Percentiles rank a stretch among this genome's conserved stretches.
phyloP scores from a whole-genome alignment of 768 basidiomycete species.

The Hortiboletus flavorubellus region DNA sequence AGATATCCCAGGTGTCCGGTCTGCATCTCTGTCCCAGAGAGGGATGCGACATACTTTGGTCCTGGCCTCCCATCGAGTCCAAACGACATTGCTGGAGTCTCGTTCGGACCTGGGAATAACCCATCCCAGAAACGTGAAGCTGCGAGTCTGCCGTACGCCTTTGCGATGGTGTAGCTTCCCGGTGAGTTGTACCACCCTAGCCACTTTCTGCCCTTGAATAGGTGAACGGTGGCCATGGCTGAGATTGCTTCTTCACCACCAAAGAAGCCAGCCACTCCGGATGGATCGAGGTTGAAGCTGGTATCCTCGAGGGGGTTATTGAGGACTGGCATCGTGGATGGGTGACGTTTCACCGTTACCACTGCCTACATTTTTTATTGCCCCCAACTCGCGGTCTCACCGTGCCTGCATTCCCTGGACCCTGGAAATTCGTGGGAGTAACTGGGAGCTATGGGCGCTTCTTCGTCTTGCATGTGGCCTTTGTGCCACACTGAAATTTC shows the following conservation, averaged over 20 bases:
- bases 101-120: conserved; percentile 30
- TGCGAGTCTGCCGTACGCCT: conserved; percentile 30
- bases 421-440: too few relatives aligned
- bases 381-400: too few relatives aligned
- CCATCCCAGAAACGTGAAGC: conserved; percentile 30
- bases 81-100: conserved; percentile 27
- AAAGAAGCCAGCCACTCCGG: conserved; percentile 36
- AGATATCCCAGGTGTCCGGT: conserved; percentile 32
- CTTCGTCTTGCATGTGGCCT: too few relatives aligned
- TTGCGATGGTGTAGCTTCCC: conserved; percentile 34
- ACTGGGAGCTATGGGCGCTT: too few relatives aligned
- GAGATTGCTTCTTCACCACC: conserved; percentile 38
- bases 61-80: conserved; percentile 28
- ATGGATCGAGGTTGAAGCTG: conserved; percentile 24
- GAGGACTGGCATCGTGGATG: conserved; percentile 18
- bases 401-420: background rate
- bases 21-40: conserved; percentile 30
- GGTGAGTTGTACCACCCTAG: conserved; percentile 39
- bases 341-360: background rate
- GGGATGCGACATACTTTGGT: conserved; percentile 23
- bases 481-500: too few relatives aligned
- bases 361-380: background rate
- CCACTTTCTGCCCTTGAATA: conserved; percentile 31
- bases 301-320: conserved; percentile 1
- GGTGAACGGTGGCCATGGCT: conserved; percentile 35